Conservation (phyloP, 2,329 filamentous ascomycete genomes). For the Fusarium sp. region DNA sequence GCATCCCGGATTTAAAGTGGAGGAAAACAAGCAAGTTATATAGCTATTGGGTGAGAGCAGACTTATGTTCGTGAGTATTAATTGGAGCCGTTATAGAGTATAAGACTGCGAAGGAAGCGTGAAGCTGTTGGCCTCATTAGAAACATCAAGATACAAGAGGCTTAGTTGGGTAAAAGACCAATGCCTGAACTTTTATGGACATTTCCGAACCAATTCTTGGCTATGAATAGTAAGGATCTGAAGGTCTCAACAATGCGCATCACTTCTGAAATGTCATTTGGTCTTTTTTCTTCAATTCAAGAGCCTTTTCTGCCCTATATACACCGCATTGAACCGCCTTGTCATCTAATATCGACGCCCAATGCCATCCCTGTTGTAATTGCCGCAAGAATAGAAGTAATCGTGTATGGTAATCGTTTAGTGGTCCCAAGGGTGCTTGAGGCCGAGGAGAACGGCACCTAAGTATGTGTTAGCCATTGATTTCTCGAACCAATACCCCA, state of each 20-base stretch:
- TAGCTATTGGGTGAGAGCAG: neutral
- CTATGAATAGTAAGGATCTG: neutral
- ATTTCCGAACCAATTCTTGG: neutral
- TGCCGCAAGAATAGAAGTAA: slow-evolving; percentile 20
- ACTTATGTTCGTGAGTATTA: neutral
- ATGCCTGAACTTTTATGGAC: neutral
- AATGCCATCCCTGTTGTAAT: slow-evolving; percentile 15
- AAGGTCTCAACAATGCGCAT: neutral
- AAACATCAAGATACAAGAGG: neutral
- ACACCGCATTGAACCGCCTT: slow-evolving; percentile 20
- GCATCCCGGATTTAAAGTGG: slow-evolving; percentile 46
- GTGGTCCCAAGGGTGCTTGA: slow-evolving; percentile 98
- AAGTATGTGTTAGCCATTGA: slow-evolving; percentile 26
- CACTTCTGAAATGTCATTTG: neutral
- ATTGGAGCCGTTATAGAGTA: neutral
- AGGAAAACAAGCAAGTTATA: neutral
- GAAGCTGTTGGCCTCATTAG: neutral
- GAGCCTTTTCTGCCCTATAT: slow-evolving; percentile 36
- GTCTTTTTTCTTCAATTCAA: slow-evolving; percentile 23
- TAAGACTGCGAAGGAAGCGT: neutral
- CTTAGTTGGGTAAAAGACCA: neutral
- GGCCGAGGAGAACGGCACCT: slow-evolving; percentile 84
- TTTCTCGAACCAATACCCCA: neutral
- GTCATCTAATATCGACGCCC: neutral
- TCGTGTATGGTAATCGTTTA: slow-evolving; percentile 54